Percentiles rank a stretch among this genome's conserved stretches.
Evolutionary conservation across 768 basidiomycete species (phyloP).

Genomic region (Tylopilus intermedius): DNA sequence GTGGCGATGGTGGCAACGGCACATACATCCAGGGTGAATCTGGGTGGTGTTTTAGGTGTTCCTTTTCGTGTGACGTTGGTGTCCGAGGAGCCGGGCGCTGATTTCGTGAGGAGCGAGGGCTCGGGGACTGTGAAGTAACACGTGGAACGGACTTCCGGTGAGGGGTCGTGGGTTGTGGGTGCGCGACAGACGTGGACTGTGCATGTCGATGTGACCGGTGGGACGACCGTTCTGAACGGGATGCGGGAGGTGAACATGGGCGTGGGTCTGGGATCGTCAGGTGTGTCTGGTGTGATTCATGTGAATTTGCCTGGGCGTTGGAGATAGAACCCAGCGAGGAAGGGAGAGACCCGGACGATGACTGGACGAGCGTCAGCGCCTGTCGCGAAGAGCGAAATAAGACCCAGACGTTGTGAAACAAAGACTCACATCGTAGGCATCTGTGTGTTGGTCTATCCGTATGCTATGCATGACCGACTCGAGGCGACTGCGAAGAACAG

Average conservation of each 20-base stretch:
- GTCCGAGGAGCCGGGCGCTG: slow-evolving; percentile 19
- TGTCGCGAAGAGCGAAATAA: slow-evolving; percentile 15
- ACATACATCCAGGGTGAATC: slow-evolving; percentile 27
- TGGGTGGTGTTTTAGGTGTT: slow-evolving; percentile 8
- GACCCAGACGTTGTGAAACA: neutral
- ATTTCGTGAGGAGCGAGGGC: slow-evolving; percentile 13
- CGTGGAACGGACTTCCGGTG: slow-evolving; percentile 6
- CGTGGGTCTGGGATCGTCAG: slow-evolving; percentile 21
- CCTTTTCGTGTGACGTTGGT: slow-evolving; percentile 17
- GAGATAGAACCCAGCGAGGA: slow-evolving; percentile 30
- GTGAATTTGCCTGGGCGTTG: slow-evolving; percentile 20
- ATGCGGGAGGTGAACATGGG: slow-evolving; percentile 2
- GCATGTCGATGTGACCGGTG: slow-evolving; percentile 9
- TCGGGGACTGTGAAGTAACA: slow-evolving; percentile 9
- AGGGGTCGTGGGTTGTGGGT: slow-evolving; percentile 4
- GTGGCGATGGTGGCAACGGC: slow-evolving; percentile 29
- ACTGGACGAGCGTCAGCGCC: slow-evolving; percentile 21
- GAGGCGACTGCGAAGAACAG: slow-evolving; percentile 47
- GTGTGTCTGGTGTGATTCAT: slow-evolving; percentile 25
- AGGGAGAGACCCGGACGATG: slow-evolving; percentile 22
- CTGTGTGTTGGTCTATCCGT: slow-evolving; percentile 21
- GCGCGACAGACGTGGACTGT: slow-evolving; percentile 3
- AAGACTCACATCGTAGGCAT: slow-evolving; percentile 22
- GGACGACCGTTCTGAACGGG: slow-evolving; percentile 3
- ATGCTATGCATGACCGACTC: slow-evolving; percentile 46